Conservation (phyloP, 805 yeast genomes). For the Yarrowia divulgata region DNA sequence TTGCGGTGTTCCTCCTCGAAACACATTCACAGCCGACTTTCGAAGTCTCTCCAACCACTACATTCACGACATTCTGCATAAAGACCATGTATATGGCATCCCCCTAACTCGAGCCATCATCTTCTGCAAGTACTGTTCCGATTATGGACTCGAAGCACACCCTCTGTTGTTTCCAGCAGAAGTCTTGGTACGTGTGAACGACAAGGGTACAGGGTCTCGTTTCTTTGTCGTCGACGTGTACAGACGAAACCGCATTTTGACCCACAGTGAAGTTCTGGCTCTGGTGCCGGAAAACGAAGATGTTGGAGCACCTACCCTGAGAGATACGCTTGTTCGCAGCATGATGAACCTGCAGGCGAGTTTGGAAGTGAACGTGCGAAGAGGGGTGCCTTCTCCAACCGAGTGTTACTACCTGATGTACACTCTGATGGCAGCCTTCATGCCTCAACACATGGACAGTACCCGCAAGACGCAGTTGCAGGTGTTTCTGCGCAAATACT, state of each 20-base stretch:
- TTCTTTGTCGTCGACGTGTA: conserved; percentile 29
- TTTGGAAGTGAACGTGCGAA: conserved; percentile 17
- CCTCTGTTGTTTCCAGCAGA: conserved; percentile 20
- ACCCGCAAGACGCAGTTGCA: conserved; percentile 16
- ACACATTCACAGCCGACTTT: not conserved
- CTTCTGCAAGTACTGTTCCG: conserved; percentile 12
- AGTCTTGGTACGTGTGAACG: conserved; percentile 23
- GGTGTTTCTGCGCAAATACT: conserved; percentile 15
- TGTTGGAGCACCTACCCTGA: conserved; percentile 9
- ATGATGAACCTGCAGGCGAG: conserved; percentile 33
- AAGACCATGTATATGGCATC: conserved; percentile 15
- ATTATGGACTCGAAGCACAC: conserved; percentile 24
- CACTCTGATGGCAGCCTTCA: conserved; percentile 24
- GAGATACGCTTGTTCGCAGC: conserved; percentile 14
- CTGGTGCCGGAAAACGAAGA: conserved; percentile 26
- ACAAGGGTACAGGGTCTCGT: conserved; percentile 9
- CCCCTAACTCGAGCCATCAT: conserved; percentile 23
- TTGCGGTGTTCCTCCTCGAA: conserved; percentile 23
- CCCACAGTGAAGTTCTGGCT: conserved; percentile 16
- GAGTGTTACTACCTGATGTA: conserved; percentile 28
- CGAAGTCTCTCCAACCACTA: conserved; percentile 14
- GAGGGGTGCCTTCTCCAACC: conserved; percentile 36
- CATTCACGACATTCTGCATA: conserved; percentile 8
- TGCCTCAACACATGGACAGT: conserved; percentile 24
- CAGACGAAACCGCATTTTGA: conserved; percentile 32